Conservation (phyloP, 1,284 basidiomycete genomes). For the Boletus sp. region DNA sequence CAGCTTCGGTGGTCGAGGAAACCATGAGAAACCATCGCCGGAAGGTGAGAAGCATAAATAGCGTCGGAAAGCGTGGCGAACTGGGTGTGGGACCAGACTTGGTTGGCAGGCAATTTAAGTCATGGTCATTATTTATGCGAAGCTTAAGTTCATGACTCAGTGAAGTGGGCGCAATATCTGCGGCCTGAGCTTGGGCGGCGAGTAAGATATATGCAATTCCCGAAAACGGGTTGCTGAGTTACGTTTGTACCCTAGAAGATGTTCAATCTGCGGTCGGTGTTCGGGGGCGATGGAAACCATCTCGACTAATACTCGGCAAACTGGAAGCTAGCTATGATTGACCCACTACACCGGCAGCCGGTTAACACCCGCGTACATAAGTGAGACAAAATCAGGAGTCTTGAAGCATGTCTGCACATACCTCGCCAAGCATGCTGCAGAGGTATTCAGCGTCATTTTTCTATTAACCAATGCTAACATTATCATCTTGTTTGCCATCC, state of each 20-base stretch:
- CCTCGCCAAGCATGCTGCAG: too few species aligned
- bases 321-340: too few species aligned
- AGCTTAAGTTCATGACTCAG: not conserved
- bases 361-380: not conserved
- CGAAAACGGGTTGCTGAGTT: not conserved
- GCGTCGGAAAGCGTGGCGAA: not conserved
- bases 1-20: slow-evolving; percentile 6
- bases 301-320: too few species aligned
- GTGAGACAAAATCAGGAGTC: too few species aligned
- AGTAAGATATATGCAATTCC: not conserved
- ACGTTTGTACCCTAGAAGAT: too few species aligned
- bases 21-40: slow-evolving; percentile 12
- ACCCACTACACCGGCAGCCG: not conserved
- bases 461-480: too few species aligned
- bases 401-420: not conserved
- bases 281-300: too few species aligned
- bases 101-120: not conserved
- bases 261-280: too few species aligned
- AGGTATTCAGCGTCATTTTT: too few species aligned
- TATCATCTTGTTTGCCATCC: too few species aligned
- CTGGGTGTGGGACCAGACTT: not conserved
- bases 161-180: not conserved
- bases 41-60: slow-evolving; percentile 12
- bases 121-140: not conserved
- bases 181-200: too few species aligned